Conservation (phyloP, 1,284 basidiomycete genomes). For the Ceratorhiza oryzae-sativae region DNA sequence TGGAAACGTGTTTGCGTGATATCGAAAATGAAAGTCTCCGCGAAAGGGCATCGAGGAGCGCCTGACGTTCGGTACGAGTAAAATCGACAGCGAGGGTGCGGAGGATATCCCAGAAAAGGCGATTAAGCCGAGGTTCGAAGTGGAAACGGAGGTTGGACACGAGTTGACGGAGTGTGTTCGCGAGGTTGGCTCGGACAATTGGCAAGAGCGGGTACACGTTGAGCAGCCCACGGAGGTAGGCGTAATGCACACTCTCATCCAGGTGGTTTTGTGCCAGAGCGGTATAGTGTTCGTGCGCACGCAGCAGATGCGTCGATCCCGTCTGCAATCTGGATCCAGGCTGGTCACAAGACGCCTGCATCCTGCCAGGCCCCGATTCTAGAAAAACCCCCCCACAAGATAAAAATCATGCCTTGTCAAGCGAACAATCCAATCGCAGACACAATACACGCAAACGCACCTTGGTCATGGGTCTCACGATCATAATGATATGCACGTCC, state of each 20-base stretch:
- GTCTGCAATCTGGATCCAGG: not conserved
- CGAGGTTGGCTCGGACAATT: not conserved
- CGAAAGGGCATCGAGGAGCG: not conserved
- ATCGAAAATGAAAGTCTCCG: not conserved
- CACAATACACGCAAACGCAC: not conserved
- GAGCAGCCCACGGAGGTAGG: not conserved
- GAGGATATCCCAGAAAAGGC: not conserved
- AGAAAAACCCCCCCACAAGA: not conserved
- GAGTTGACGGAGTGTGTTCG: constrained; percentile 2
- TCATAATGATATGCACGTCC: not conserved
- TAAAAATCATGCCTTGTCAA: not conserved
- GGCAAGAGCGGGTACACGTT: not conserved
- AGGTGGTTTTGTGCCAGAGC: constrained; percentile 16
- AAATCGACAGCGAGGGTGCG: not conserved
- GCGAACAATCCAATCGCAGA: constrained; percentile 7
- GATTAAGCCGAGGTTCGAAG: constrained; percentile 3
- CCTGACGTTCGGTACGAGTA: not conserved
- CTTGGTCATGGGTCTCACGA: not conserved
- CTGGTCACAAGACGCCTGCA: not conserved
- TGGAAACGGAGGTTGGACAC: constrained; percentile 12
- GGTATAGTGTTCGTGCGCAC: constrained; percentile 26
- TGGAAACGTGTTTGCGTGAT: constrained; percentile 1
- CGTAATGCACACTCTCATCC: constrained; percentile 17
- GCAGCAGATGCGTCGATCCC: constrained; percentile 1
- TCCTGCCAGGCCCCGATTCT: not conserved